Evolutionary conservation across 1,284 basidiomycete genomes (phyloP), one percentile per base, ranked within the genome.

Genomic region (Amylostereum chailletii): DNA sequence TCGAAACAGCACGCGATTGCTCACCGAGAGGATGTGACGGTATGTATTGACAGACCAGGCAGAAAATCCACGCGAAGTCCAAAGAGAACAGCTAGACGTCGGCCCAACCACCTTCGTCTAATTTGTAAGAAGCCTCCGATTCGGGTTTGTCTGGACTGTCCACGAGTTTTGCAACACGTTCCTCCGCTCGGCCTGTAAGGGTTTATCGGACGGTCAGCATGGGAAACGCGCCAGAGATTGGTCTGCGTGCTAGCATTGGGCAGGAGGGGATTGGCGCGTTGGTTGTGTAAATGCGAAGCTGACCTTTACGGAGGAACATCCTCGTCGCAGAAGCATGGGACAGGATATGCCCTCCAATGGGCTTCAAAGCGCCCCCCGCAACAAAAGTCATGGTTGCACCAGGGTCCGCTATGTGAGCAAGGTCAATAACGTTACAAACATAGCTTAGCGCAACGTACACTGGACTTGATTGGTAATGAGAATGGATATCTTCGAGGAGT

Each of bases 321-420:
- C 90, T 75, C 8, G 89, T 91, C 4, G 90, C 82, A 5, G 88
- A 90, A 8, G 90, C 88, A 64, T 93, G 90, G 1, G 90, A 91
- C 42, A 92, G 69, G 51, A 92, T 89, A 60, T 92, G 90, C 0
- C 90, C 90, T 34, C 89, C 90, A 40, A 93, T 89, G 9, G 90
- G 88, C 65, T 92, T 93, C 39, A 90, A 74, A 30, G 85, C 87
- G 34, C 89, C 86, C 31, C 90, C 90, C 31, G 90, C 91, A 34
- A 94, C 92, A 61, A 95, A 95, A 53, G 92, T 94, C 76, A 94
- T 92, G 0, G 89, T 90, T 42, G 93, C 93, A 44, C 93, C 93
- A 29, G 93, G 93, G 63, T 95, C 93, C 51, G 93, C 89, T 87
- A 51, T 34, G 53, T 54, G 48, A 52, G 5, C 51, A 53, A 49